Evolutionary conservation across 1,284 basidiomycete species (phyloP), one percentile per base, ranked within the genome.

Genomic region (Athelia psychrophila): DNA sequence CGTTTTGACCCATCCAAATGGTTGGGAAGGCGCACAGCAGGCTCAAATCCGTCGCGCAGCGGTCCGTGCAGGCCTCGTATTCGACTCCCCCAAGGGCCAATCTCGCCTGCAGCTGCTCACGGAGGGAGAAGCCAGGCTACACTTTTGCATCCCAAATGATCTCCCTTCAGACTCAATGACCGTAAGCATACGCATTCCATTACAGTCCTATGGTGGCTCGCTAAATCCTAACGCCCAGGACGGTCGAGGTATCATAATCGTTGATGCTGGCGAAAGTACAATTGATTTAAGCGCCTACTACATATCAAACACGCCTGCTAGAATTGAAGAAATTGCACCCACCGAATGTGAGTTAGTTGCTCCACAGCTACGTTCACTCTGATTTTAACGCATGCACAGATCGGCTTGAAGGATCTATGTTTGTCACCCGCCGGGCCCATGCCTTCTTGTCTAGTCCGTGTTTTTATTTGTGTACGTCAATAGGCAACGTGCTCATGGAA

Each of bases 241-340:
- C 23, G 67, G 64, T 12, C 58, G 71, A 30, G 75, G 76, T 1
- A 59, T 79, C 5, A 62, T 76, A 44, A 63, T 79, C 18, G 71
- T 79, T 16, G 78, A 80, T 56, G 77, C 78, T 8, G 78, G 78
- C n/a, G 74, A 75, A 27, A 76, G 75, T 51, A 79, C 75, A 0
- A 60, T 78, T 18, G 76, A 79, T 49, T 48, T 76, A 25, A 72
- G 64, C 30, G 60, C 66, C 22, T 72, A 73, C 40, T 61, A 58
- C 32, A 59, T 63, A 59, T 58, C 56, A 18, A 20, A 32, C 10
- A 56, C 63, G 2, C 58, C 60, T 1, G 9, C 56, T 2, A 56
- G 58, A 1, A 56, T 68, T 20, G 56, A 66, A 52, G 69, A 70
- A 49, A 64, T 68, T 36, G 68, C 68, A 1, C 62, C 68, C 2